These are phyloP conservation scores for Ophiostoma perfectum DNA, from an alignment of 2,329 filamentous ascomycete genomes.

Conservation along the genomic window DNA sequence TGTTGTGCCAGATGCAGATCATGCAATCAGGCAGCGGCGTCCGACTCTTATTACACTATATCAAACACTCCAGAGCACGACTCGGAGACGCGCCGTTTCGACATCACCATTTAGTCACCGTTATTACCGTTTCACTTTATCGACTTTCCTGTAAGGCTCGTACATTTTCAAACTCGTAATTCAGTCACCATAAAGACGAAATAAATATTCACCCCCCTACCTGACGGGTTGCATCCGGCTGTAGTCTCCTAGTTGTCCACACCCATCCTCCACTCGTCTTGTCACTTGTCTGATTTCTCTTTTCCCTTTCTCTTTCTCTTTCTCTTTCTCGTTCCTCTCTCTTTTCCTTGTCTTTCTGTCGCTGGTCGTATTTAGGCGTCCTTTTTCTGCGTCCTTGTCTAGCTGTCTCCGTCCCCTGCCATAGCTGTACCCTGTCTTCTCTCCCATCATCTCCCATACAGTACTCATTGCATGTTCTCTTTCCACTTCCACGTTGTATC, in stretches of 20 bases:
- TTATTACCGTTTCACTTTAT: background rate
- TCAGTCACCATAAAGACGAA: background rate
- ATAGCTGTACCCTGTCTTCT: too few species aligned
- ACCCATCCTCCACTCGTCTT: background rate
- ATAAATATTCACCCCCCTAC: background rate
- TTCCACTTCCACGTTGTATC: background rate
- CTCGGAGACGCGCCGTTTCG: background rate
- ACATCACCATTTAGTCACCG: background rate
- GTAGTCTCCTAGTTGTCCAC: conserved; percentile 2
- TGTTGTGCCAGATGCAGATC: background rate
- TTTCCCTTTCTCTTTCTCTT: background rate
- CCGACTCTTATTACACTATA: background rate
- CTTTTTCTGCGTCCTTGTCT: too few species aligned
- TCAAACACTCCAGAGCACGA: background rate
- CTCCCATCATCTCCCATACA: too few species aligned
- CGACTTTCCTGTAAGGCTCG: too few species aligned
- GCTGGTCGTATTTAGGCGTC: background rate
- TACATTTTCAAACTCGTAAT: too few species aligned
- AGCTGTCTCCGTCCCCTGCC: too few species aligned
- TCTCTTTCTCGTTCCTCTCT: too few species aligned
- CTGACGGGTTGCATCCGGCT: conserved; percentile 8
- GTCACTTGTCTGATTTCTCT: conserved; percentile 1
- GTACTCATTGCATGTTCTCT: background rate
- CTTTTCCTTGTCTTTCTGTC: background rate
- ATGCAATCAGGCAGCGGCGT: background rate